These are phyloP conservation scores for Colletotrichum acutatum DNA, from an alignment of 2,329 filamentous ascomycete species.

Conservation along the genomic window DNA sequence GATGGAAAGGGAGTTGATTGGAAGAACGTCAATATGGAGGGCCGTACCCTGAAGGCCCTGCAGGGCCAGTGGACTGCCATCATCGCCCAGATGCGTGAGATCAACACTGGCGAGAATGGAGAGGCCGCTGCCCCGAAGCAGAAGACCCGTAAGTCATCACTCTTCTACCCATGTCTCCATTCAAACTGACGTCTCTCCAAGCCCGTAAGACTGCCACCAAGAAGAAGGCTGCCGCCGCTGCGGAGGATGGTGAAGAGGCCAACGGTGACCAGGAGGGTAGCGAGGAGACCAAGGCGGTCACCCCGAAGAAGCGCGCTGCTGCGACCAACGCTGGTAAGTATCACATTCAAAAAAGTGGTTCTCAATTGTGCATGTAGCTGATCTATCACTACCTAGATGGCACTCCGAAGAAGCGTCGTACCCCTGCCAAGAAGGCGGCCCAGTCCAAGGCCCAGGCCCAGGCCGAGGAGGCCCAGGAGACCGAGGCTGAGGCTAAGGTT, in stretches of 20 bases:
- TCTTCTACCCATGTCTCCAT: not conserved
- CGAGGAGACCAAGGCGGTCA: not conserved
- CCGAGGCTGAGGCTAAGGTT: conserved; percentile 27
- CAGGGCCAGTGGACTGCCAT: conserved; percentile 51
- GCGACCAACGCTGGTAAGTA: conserved; percentile 8
- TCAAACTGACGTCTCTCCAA: not conserved
- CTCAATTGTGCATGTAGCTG: not conserved
- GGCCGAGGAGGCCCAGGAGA: conserved; percentile 21
- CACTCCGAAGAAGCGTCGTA: conserved; percentile 21
- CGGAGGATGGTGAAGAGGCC: not conserved
- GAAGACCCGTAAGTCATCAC: conserved; percentile 7
- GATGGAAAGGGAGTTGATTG: conserved; percentile 48
- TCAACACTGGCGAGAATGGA: conserved; percentile 42
- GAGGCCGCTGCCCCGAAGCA: conserved; percentile 25
- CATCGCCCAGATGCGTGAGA: conserved; percentile 47
- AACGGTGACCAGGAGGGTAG: conserved; percentile 1
- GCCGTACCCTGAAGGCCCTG: conserved; percentile 51
- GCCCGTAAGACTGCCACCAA: conserved; percentile 39
- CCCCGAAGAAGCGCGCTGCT: conserved; percentile 22
- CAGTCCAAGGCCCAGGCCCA: conserved; percentile 27
- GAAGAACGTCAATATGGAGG: conserved; percentile 48
- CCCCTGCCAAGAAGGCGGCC: conserved; percentile 35
- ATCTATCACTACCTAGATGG: conserved; percentile 3
- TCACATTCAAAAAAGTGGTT: no score
- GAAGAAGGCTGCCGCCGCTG: conserved; percentile 33